Conservation (phyloP, 202 grass and related monocot genomes). For the Hordeum pubiflorum region DNA sequence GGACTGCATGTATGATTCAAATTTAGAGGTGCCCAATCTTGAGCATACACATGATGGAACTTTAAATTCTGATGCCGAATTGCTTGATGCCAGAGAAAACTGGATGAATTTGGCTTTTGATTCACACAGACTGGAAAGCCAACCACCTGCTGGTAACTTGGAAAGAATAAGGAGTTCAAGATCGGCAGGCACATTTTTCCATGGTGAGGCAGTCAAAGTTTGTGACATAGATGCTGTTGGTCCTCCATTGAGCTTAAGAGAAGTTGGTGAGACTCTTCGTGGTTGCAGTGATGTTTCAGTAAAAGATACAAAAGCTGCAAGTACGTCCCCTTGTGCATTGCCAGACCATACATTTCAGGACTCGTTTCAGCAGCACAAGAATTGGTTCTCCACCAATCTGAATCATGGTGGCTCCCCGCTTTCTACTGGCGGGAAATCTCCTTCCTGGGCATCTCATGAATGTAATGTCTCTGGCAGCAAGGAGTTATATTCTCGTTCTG, state of each 20-base stretch:
- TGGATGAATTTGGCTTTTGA: background rate
- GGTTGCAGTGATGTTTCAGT: background rate
- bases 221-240: background rate
- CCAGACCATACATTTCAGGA: conserved; percentile 14
- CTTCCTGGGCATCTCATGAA: no score
- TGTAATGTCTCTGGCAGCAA: conserved; percentile 14
- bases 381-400: conserved; percentile 19
- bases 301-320: conserved; percentile 15
- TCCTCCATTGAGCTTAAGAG: conserved; percentile 30
- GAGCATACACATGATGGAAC: background rate
- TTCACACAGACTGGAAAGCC: background rate
- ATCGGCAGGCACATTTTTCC: background rate
- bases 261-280: conserved; percentile 15
- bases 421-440: no score
- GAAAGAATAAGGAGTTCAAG: background rate
- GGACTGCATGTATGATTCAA: background rate
- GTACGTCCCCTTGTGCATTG: conserved; percentile 14
- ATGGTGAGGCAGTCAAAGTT: background rate
- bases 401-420: conserved; percentile 14
- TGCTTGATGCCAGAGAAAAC: conserved; percentile 7
- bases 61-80: conserved; percentile 12
- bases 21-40: conserved; percentile 22
- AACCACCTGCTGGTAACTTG: conserved; percentile 7
- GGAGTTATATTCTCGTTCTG: conserved; percentile 28
- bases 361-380: conserved; percentile 32